These are phyloP conservation scores for Fusarium coicis DNA, from an alignment of 2,329 filamentous ascomycete genomes.

Conservation along the genomic window DNA sequence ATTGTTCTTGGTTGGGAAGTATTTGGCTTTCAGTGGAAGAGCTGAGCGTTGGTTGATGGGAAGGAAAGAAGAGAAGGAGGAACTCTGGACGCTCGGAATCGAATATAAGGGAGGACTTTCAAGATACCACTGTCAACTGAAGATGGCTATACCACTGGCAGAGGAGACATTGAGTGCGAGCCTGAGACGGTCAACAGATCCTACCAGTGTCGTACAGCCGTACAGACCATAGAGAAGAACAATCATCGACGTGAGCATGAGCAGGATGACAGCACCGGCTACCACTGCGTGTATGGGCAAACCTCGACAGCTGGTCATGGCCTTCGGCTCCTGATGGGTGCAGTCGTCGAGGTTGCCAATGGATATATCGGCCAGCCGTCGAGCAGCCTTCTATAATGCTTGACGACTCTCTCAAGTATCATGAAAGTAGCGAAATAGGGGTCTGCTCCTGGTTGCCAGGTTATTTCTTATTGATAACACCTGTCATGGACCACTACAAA, in stretches of 20 bases:
- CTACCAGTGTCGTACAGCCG: not conserved
- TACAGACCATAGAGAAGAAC: rapidly evolving
- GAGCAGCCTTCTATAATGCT: rapidly evolving
- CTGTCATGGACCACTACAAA: rapidly evolving
- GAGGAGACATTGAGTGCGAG: not conserved
- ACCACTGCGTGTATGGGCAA: not conserved
- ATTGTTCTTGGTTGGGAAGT: not conserved
- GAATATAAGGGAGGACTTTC: rapidly evolving
- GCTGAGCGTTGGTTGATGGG: not conserved
- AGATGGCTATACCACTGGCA: not conserved
- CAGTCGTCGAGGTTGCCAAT: rapidly evolving
- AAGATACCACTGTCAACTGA: not conserved
- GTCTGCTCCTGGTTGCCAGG: rapidly evolving
- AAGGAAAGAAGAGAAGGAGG: not conserved
- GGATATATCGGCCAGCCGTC: rapidly evolving
- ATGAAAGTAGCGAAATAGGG: rapidly evolving
- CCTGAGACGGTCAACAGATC: rapidly evolving
- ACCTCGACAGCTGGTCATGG: not conserved
- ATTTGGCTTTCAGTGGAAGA: not conserved
- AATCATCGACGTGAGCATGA: not conserved
- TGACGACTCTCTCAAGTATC: not conserved
- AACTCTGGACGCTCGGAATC: not conserved
- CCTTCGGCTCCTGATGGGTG: not conserved
- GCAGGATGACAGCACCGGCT: not conserved
- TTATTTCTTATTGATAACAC: not conserved